Evolutionary conservation across 371 early-diverging fungal genomes (phyloP), one percentile per base, ranked within the genome.

Genomic region (Lichtheimia hyalospora): DNA sequence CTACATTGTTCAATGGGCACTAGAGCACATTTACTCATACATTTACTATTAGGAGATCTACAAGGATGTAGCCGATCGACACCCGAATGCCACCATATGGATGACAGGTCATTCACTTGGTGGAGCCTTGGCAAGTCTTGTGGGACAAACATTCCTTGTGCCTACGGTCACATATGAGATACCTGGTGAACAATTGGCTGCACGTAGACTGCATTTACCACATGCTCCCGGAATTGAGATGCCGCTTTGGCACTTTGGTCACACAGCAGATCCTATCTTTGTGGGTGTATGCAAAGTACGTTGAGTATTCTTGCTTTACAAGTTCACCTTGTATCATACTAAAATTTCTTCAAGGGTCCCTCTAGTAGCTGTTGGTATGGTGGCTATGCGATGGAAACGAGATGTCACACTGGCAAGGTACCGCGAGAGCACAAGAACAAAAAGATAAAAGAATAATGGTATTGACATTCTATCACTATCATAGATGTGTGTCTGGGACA

Each of bases 91-190:
- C 6, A 72, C 84, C 5, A 80, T 97, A 21, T 93, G 96, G 89
- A 56, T 97, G 28, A 89, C 95, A 5, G 99, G 99, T 21, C 99
- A 98, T 70, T 94, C 94, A 8, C 83, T 98, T 0, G 99, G 99
- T 42, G 96, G 97, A 4, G 84, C 93, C 0, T 52, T 97, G 8
- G 90, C 93, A 0, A 72, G 89, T 10, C 73, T 98, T 10, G 71
- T 96, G 3, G 96, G 93, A 0, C 76, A 93, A 41, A 93, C 96
- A 3, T 92, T 89, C 73, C 89, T 91, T 20, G 69, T 94, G 2
- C 96, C 99, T 0, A 90, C 87, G 0, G 87, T 97, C 14, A 89
- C 93, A 0, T 96, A 88, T 71, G 92, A 97, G 71, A 79, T 87
- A 2, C 96, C 96, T 1, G 96, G 95, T 3, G 98, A 98, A 52